phyloP scores from a whole-genome alignment of 306 rosid genomes.

The Bauhinia variegata region DNA sequence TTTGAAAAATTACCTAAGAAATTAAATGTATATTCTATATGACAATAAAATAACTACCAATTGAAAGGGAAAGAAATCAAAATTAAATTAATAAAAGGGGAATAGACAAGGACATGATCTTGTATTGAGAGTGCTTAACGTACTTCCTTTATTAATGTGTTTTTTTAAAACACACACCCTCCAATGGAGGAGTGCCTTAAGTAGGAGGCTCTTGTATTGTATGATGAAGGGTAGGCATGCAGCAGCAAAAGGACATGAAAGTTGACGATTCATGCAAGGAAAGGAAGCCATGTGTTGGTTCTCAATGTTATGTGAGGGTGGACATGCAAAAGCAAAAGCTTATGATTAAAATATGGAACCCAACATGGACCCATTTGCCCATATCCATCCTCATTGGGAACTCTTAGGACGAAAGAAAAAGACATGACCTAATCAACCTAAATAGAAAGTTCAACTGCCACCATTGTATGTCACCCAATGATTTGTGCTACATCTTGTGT shows the following conservation, averaged over 20 bases:
- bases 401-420: constrained; percentile 22
- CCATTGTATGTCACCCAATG: constrained; percentile 59
- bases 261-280: constrained; percentile 54
- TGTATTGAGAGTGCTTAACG: too few species aligned
- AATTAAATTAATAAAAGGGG: constrained; percentile 22
- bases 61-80: constrained; percentile 21
- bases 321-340: constrained; percentile 44
- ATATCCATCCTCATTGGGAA: constrained; percentile 40
- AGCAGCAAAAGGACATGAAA: constrained; percentile 37
- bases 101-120: constrained; percentile 44
- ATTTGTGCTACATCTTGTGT: constrained; percentile 48
- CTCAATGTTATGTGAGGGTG: constrained; percentile 18
- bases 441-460: constrained; percentile 53
- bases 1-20: too few species aligned
- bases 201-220: too few species aligned
- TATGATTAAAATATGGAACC: constrained; percentile 52
- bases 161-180: too few species aligned
- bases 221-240: constrained; percentile 43
- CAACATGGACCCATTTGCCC: constrained; percentile 73
- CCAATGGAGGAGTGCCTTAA: too few species aligned
- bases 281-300: constrained; percentile 54
- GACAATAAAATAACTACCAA: constrained; percentile 14
- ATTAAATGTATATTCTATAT: background rate
- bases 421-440: constrained; percentile 51
- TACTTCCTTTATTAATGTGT: too few species aligned